phyloP scores from a whole-genome alignment of 345 rosid genomes.

The Eucalyptus grandis region DNA sequence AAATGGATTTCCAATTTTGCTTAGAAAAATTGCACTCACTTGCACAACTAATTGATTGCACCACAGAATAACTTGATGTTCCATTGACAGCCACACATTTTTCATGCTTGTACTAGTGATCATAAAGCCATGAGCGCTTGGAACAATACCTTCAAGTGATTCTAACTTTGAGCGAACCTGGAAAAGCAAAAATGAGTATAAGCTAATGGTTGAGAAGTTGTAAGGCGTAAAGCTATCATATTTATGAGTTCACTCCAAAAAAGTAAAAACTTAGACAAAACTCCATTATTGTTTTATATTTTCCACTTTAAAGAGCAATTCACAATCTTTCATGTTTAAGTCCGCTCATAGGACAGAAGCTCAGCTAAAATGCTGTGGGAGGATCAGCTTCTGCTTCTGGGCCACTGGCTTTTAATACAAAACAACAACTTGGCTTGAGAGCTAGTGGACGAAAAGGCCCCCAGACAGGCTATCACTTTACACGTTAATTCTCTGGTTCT shows the following conservation, averaged over 20 bases:
- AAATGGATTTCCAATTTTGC: neutral
- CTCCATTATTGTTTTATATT: neutral
- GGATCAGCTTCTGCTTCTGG: neutral
- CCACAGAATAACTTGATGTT: slow-evolving; percentile 97
- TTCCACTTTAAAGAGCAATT: neutral
- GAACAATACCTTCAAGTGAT: slow-evolving; percentile 90
- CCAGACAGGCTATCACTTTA: neutral
- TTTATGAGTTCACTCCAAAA: neutral
- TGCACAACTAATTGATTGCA: slow-evolving; percentile 96
- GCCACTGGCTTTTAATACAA: neutral
- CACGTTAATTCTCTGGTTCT: neutral
- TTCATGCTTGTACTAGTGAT: slow-evolving; percentile 83
- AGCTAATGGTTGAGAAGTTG: neutral
- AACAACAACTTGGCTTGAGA: neutral
- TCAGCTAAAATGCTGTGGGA: neutral
- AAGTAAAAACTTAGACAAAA: neutral
- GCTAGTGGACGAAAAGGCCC: neutral
- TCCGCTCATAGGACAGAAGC: neutral
- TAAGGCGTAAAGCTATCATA: neutral
- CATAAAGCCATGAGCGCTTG: slow-evolving; percentile 82
- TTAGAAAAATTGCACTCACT: slow-evolving; percentile 33
- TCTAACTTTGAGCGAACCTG: slow-evolving; percentile 84
- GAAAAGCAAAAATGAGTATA: neutral
- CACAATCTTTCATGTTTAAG: neutral
- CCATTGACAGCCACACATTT: slow-evolving; percentile 98